Percentiles rank a stretch among this genome's conserved stretches.
These are phyloP conservation scores for Dothideomycetes sp. DNA, from an alignment of 2,329 filamentous ascomycete genomes.

Conservation along the genomic window DNA sequence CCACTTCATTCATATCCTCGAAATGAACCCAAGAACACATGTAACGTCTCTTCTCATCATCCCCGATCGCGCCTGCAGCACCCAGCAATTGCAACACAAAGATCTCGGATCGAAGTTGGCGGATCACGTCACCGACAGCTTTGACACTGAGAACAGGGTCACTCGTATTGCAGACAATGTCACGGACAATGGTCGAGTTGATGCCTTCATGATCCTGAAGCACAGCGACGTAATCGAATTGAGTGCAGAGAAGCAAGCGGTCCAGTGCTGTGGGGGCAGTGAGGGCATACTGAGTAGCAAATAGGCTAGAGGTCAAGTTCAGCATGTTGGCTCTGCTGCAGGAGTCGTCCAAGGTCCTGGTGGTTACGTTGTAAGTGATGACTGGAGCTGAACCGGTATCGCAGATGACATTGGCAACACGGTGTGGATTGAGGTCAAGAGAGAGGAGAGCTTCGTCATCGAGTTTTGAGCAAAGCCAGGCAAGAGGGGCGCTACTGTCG, in stretches of 20 bases:
- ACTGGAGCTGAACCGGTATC: neutral
- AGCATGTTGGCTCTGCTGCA: neutral
- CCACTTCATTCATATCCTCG: too few species aligned
- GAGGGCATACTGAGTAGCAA: neutral
- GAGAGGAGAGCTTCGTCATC: neutral
- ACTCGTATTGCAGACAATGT: neutral
- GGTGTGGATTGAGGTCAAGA: constrained; percentile 1
- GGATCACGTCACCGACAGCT: neutral
- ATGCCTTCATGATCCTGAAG: constrained; percentile 1
- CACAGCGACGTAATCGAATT: constrained; percentile 4
- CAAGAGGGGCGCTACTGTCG: neutral
- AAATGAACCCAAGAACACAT: too few species aligned
- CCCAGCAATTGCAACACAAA: neutral
- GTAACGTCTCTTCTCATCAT: neutral
- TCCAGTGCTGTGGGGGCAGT: neutral
- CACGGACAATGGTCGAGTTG: constrained; percentile 5
- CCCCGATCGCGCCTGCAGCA: neutral
- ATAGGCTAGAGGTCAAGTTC: neutral
- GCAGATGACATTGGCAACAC: neutral
- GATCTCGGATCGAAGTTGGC: neutral
- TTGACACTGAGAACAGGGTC: neutral
- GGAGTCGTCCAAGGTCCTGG: too few species aligned
- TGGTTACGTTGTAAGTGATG: neutral
- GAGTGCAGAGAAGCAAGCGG: constrained; percentile 7
- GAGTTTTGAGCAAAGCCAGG: constrained; percentile 5